Evolutionary conservation across 257 asterid genomes (phyloP), one percentile per base, ranked within the genome.

Genomic region (Solanum corneliomulleri): DNA sequence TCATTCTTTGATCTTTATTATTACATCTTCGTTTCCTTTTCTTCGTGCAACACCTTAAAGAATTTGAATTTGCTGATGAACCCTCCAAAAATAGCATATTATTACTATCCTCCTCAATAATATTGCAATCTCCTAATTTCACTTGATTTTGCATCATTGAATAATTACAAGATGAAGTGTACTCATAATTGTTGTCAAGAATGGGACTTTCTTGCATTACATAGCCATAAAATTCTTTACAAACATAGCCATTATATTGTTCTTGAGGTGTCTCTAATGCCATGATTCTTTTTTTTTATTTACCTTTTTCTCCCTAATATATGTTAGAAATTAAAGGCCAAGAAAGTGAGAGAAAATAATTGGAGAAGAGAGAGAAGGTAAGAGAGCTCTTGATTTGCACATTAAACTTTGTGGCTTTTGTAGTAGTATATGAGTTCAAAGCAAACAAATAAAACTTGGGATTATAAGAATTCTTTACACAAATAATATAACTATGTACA

Each of bases 231-330:
- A 89, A 80, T 35, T 91, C 92, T 47, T 87, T 91, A 80, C 72
- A 76, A 74, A 78, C 70, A 82, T 88, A 88, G 25, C 88, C 87
- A 58, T 58, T 58, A 75, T 69, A 78, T 33, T 89, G 39, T 29
- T 90, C 85, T 88, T 88, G 92, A 15, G 90, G 87, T 2, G 92
- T 89, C 66, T 88, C 91, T 72, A 87, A 72, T 7, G 90, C 91
- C 92, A 91, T 91, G 47, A 11, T 11, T 23, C n/a, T 33, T 33
- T 20, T 21, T 70, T 37, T 74, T 18, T 56, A 18, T 56, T 56
- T 56, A 18, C 64, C 64, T 56, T 18, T 56, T 56, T 56, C n/a
- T 56, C 64, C 64, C 64, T 56, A 18, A 56, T n/a, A 56, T 56
- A 18, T 56, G 64, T 56, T 18, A 56, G n/a, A 56, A 56, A 56